A percentile compares a stretch with the other conserved stretches of the same genome.
phyloP scores from a whole-genome alignment of 805 yeast genomes.

The Candida nonsorbophila region DNA sequence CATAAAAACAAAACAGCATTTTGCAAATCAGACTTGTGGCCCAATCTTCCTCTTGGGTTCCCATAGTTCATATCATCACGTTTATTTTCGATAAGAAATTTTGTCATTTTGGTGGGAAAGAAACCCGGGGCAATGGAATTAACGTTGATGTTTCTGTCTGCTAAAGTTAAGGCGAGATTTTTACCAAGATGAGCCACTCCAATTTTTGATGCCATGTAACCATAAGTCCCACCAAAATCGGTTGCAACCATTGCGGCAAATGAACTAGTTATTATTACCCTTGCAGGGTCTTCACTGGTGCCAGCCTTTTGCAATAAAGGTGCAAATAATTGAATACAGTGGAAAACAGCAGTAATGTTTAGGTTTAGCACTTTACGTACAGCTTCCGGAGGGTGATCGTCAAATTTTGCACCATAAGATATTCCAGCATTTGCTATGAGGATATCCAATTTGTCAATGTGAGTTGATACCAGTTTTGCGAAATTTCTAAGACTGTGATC shows the following conservation, averaged over 20 bases:
- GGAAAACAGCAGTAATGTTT: slow-evolving; percentile 58
- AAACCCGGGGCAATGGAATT: slow-evolving; percentile 66
- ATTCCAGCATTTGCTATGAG: slow-evolving; percentile 73
- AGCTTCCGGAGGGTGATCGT: slow-evolving; percentile 49
- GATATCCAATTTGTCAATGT: slow-evolving; percentile 46
- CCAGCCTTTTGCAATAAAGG: slow-evolving; percentile 49
- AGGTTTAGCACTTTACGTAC: slow-evolving; percentile 52
- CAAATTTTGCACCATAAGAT: slow-evolving; percentile 59
- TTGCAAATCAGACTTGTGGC: slow-evolving; percentile 49
- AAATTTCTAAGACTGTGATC: slow-evolving; percentile 42
- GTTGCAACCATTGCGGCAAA: slow-evolving; percentile 44
- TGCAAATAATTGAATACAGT: slow-evolving; percentile 49
- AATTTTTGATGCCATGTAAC: slow-evolving; percentile 62
- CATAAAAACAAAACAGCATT: slow-evolving; percentile 48
- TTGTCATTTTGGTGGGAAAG: slow-evolving; percentile 64
- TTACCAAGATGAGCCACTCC: slow-evolving; percentile 60
- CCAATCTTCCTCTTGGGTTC: slow-evolving; percentile 56
- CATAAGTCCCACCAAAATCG: slow-evolving; percentile 52
- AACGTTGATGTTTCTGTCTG: slow-evolving; percentile 55
- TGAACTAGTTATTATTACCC: slow-evolving; percentile 57
- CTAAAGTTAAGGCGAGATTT: slow-evolving; percentile 53
- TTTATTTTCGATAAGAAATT: slow-evolving; percentile 44
- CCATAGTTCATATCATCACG: slow-evolving; percentile 34
- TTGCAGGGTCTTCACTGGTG: slow-evolving; percentile 44
- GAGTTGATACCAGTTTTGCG: slow-evolving; percentile 23